A percentile compares a stretch with the other conserved stretches of the same genome.
These are phyloP conservation scores for Dendrostoma leiphaemia DNA, from an alignment of 2,329 filamentous ascomycete species.

Conservation along the genomic window DNA sequence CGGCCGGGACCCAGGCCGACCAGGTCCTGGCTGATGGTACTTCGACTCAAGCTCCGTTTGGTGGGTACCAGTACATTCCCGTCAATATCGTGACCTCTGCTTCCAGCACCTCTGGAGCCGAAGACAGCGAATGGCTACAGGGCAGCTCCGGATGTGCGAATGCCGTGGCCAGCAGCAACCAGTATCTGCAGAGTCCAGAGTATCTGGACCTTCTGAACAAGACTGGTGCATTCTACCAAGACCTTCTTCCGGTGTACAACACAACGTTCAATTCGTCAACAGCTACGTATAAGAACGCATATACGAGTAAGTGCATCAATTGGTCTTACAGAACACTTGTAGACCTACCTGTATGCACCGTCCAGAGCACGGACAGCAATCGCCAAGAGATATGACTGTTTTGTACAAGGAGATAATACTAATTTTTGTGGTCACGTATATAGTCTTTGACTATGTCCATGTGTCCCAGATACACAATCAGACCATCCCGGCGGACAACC, in stretches of 20 bases:
- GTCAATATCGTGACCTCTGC: slow-evolving; percentile 59
- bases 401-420: not conserved
- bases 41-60: slow-evolving; percentile 63
- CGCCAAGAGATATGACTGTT: no score
- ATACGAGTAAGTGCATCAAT: slow-evolving; percentile 48
- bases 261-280: slow-evolving; percentile 43
- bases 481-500: slow-evolving; percentile 54
- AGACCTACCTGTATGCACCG: no score
- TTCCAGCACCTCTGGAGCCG: slow-evolving; percentile 53
- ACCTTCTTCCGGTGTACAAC: slow-evolving; percentile 54
- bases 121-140: slow-evolving; percentile 59
- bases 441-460: slow-evolving; percentile 60
- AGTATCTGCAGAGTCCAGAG: slow-evolving; percentile 48
- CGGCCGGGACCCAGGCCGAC: slow-evolving; percentile 54
- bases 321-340: not conserved
- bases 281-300: slow-evolving; percentile 58
- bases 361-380: no score
- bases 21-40: slow-evolving; percentile 71
- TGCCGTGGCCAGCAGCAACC: slow-evolving; percentile 53
- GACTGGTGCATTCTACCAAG: slow-evolving; percentile 60
- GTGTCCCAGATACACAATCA: slow-evolving; percentile 60
- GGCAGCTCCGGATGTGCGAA: slow-evolving; percentile 55
- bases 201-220: slow-evolving; percentile 42
- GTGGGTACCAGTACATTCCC: slow-evolving; percentile 82
- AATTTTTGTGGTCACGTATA: slow-evolving; percentile 4